These are phyloP conservation scores for Populus tremula DNA, from an alignment of 345 rosid genomes.

Conservation along the genomic window DNA sequence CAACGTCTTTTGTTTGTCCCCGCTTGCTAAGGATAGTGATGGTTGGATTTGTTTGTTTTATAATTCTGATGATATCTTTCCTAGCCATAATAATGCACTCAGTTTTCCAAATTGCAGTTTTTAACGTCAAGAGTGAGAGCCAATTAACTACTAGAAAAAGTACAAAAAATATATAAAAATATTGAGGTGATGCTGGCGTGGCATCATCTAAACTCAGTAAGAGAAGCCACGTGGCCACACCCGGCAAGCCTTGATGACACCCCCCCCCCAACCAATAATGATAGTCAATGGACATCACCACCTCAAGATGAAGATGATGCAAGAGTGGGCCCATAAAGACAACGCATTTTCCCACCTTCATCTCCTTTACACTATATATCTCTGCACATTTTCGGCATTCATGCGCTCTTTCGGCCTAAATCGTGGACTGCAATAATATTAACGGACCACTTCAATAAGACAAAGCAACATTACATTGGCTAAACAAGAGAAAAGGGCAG, in stretches of 20 bases:
- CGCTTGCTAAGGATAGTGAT: too few species aligned
- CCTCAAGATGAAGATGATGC: neutral
- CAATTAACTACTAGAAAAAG: too few species aligned
- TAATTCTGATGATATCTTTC: neutral
- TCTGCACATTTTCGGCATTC: slow-evolving; percentile 3
- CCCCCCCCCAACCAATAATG: slow-evolving; percentile 8
- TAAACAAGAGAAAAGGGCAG: neutral
- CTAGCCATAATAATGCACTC: neutral
- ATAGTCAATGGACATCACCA: neutral
- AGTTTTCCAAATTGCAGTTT: neutral
- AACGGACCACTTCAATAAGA: slow-evolving; percentile 13
- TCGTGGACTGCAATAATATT: slow-evolving; percentile 5
- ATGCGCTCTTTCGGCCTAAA: neutral
- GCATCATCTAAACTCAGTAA: neutral
- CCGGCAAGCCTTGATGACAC: neutral
- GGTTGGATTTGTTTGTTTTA: too few species aligned
- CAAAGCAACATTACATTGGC: too few species aligned
- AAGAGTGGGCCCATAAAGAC: slow-evolving; percentile 8
- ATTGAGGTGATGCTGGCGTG: neutral
- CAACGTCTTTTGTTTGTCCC: too few species aligned
- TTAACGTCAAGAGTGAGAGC: too few species aligned
- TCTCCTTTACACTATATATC: neutral
- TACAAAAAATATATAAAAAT: too few species aligned
- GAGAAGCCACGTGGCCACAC: slow-evolving; percentile 22
- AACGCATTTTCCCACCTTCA: slow-evolving; percentile 7